Evolutionary conservation across 2,329 filamentous ascomycete genomes (phyloP), one percentile per base, ranked within the genome.

Genomic region (Madurella fahalii): DNA sequence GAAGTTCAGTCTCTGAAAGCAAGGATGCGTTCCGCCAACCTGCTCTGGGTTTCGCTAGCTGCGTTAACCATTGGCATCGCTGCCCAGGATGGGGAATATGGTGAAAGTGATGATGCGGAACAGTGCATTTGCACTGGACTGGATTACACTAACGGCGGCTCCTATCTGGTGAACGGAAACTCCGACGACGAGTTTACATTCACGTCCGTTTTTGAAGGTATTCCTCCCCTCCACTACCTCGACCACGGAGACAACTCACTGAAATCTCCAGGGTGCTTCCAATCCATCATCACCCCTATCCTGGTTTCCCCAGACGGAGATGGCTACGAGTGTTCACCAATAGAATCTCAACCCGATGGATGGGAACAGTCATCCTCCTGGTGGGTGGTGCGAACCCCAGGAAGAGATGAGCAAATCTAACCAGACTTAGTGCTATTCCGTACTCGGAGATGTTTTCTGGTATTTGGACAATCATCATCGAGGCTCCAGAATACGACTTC

Each of bases 81-180:
- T 13, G 40, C 7, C 5, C 44, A 47, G 40, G 44, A 44, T 16
- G 30, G 17, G 2, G 20, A 52, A 39, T 62, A n/a, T n/a, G n/a
- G n/a, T n/a, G n/a, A n/a, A n/a, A n/a, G n/a, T n/a, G n/a, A n/a
- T n/a, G n/a, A n/a, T n/a, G n/a, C n/a, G n/a, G n/a, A n/a, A n/a
- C n/a, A n/a, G n/a, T n/a, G 60, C 46, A 55, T 16, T 44, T 62
- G 58, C 40, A 53, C 52, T 4, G 60, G 60, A 4, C 51, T 62
- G 2, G 60, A 62, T 42, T 62, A 62, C 46, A 58, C 58, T 13
- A 54, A 62, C 34, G 60, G 60, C 9, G 60, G 60, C 17, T 62
- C 60, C 4, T 62, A 62, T 17, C 52, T 62, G 2, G 55, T 62
- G 8, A 56, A 62, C 37, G 60, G 58, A 2, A 56, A 44, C 34